A percentile compares a stretch with the other conserved stretches of the same genome.
Conservation (phyloP, 2,329 filamentous ascomycete species). For the Orbilia ellipsospora region DNA sequence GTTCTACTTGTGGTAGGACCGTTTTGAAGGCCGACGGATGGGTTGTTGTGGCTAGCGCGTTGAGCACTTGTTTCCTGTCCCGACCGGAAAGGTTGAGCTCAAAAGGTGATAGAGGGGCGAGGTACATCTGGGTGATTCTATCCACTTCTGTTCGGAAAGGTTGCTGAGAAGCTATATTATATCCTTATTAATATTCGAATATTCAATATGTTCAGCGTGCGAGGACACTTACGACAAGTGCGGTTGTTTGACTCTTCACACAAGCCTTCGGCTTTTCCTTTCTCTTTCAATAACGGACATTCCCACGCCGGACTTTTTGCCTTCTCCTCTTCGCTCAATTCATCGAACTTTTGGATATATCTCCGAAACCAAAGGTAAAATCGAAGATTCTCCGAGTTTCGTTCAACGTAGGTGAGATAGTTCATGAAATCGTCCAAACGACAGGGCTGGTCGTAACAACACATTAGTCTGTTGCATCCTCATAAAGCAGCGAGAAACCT, state of each 20-base stretch:
- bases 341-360: slow-evolving; percentile 71
- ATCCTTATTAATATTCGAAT: neutral
- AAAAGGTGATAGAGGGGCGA: slow-evolving; percentile 73
- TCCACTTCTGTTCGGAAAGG: slow-evolving; percentile 80
- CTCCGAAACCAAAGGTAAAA: slow-evolving; percentile 76
- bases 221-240: neutral
- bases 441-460: slow-evolving; percentile 70
- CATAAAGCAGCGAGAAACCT: slow-evolving; percentile 62
- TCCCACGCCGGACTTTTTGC: slow-evolving; percentile 64
- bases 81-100: slow-evolving; percentile 78
- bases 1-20: slow-evolving; percentile 73
- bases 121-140: slow-evolving; percentile 78
- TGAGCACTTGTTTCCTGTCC: slow-evolving; percentile 72
- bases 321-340: slow-evolving; percentile 67
- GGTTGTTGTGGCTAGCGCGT: slow-evolving; percentile 78
- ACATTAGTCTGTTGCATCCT: slow-evolving; percentile 22
- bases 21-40: slow-evolving; percentile 77
- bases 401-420: slow-evolving; percentile 82
- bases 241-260: neutral
- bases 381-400: slow-evolving; percentile 82
- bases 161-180: slow-evolving; percentile 74
- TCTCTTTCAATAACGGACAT: slow-evolving; percentile 51
- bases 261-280: neutral
- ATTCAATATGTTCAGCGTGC: neutral
- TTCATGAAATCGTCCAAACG: slow-evolving; percentile 86